Percentiles rank a stretch among this genome's conserved stretches.
phyloP scores from a whole-genome alignment of 202 grass and related monocot genomes.

The Hordeum pubiflorum region DNA sequence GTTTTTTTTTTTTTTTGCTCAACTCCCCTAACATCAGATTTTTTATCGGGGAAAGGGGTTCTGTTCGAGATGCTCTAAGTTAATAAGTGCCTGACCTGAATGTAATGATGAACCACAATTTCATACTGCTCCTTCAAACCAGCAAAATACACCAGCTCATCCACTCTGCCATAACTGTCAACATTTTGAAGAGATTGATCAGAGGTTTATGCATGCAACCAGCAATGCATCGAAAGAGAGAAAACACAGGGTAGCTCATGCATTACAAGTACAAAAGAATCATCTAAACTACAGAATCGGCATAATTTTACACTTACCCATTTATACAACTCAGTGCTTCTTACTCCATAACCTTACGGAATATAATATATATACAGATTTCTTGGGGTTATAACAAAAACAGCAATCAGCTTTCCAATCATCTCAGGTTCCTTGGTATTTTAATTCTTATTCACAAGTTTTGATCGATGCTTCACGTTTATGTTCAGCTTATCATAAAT shows the following conservation, averaged over 20 bases:
- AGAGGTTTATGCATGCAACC: neutral
- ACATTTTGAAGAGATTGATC: slow-evolving; percentile 10
- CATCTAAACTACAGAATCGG: neutral
- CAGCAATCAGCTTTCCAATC: neutral
- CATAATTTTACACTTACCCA: neutral
- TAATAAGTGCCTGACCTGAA: slow-evolving; percentile 50
- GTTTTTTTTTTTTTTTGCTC: no score
- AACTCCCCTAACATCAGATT: no score
- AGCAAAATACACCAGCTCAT: slow-evolving; percentile 96
- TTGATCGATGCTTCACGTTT: neutral
- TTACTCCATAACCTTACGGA: neutral
- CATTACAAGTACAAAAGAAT: neutral
- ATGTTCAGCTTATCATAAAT: neutral
- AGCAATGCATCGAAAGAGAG: neutral
- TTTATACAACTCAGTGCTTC: neutral
- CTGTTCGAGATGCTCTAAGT: neutral
- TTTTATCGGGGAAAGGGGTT: no score
- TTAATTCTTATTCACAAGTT: neutral
- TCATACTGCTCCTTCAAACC: slow-evolving; percentile 86
- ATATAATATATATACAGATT: neutral
- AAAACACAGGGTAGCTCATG: neutral
- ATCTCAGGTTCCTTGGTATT: neutral
- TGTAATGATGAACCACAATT: slow-evolving; percentile 96
- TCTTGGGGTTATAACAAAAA: neutral
- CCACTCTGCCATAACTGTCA: slow-evolving; percentile 82